A percentile compares a stretch with the other conserved stretches of the same genome.
phyloP scores from a whole-genome alignment of 257 asterid species.

The Solanum megistacrolobum region DNA sequence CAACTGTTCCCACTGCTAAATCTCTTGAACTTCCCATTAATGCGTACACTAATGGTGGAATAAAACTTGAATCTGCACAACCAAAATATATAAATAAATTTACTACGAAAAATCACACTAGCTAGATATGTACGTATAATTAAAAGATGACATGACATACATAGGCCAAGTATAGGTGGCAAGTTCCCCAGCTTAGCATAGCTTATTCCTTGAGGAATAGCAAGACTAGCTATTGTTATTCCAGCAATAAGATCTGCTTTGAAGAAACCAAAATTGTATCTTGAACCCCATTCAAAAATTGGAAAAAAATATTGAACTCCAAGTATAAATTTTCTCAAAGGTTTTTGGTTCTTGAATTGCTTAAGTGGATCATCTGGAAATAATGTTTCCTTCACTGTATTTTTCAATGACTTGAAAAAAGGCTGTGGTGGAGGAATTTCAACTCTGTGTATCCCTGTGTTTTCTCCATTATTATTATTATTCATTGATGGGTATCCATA shows the following conservation, averaged over 20 bases:
- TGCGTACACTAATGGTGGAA: conserved; percentile 77
- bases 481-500: conserved; percentile 17
- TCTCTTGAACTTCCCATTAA: conserved; percentile 90
- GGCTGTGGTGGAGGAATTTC: conserved; percentile 74
- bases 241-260: conserved; percentile 80
- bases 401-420: conserved; percentile 42
- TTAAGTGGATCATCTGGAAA: conserved; percentile 93
- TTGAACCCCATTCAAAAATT: conserved; percentile 79
- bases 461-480: conserved; percentile 2
- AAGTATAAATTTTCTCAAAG: conserved; percentile 25
- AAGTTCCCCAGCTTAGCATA: conserved; percentile 87
- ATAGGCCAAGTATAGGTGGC: conserved; percentile 89
- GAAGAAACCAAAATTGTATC: conserved; percentile 47
- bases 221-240: conserved; percentile 92
- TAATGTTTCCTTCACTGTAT: conserved; percentile 66
- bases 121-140: no score
- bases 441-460: conserved; percentile 25
- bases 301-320: conserved; percentile 79
- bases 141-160: conserved; percentile 26
- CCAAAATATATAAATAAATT: not conserved
- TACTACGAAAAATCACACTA: no score
- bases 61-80: conserved; percentile 71
- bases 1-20: conserved; percentile 88
- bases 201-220: conserved; percentile 98
- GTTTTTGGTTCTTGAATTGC: conserved; percentile 79